These are phyloP conservation scores for Cyberlindnera samutprakarnensis DNA, from an alignment of 805 yeast species.

Conservation along the genomic window DNA sequence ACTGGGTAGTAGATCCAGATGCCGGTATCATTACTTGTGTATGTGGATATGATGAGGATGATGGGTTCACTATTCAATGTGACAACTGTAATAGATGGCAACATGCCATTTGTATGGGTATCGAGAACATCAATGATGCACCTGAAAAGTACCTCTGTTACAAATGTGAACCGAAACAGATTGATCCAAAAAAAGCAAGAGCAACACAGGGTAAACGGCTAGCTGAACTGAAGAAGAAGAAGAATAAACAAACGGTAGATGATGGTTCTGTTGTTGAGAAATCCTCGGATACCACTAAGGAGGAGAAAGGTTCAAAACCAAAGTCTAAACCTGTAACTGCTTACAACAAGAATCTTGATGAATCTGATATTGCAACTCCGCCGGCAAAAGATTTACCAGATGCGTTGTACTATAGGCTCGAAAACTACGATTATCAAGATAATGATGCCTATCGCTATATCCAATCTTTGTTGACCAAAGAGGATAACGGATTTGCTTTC, in stretches of 20 bases:
- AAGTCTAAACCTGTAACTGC: conserved; percentile 17
- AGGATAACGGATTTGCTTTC: conserved; percentile 7
- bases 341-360: conserved; percentile 27
- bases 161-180: conserved; percentile 52
- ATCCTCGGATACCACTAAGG: conserved; percentile 4
- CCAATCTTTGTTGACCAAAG: conserved; percentile 21
- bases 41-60: conserved; percentile 81
- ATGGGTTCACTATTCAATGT: conserved; percentile 93
- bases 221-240: conserved; percentile 1
- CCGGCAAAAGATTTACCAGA: conserved; percentile 30
- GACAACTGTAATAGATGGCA: conserved; percentile 92
- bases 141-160: conserved; percentile 83
- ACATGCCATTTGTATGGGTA: conserved; percentile 86
- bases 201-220: conserved; percentile 2
- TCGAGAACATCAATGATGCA: conserved; percentile 59
- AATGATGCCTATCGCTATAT: conserved; percentile 38
- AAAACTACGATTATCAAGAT: conserved; percentile 35
- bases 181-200: conserved; percentile 37
- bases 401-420: conserved; percentile 26
- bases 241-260: conserved; percentile 2
- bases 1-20: conserved; percentile 67
- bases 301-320: conserved; percentile 14
- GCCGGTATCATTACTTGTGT: conserved; percentile 85
- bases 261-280: conserved; percentile 2
- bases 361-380: conserved; percentile 25